These are phyloP conservation scores for Globisporangium paddicum DNA, from an alignment of 352 stramenopile genomes.

Conservation along the genomic window DNA sequence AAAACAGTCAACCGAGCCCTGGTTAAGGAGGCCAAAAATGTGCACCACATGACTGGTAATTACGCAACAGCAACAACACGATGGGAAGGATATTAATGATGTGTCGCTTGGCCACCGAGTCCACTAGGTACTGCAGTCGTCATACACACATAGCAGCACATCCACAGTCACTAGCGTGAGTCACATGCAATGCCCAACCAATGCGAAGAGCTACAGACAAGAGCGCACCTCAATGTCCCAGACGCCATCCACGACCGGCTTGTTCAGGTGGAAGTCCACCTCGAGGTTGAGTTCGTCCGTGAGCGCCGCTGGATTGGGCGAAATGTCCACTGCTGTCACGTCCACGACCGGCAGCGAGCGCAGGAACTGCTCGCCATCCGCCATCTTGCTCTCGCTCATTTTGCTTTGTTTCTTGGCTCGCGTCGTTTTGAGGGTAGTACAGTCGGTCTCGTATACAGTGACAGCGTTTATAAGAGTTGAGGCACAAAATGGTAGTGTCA, in stretches of 20 bases:
- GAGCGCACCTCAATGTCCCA: constrained; percentile 72
- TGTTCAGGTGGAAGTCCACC: constrained; percentile 72
- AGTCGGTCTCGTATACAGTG: not conserved
- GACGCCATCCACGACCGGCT: constrained; percentile 51
- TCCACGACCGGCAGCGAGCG: constrained; percentile 48
- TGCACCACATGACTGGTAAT: not conserved
- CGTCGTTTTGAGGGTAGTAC: not conserved
- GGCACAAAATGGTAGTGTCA: too few species aligned
- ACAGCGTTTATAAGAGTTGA: too few species aligned
- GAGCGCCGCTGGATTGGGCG: constrained; percentile 73
- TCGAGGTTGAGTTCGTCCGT: constrained; percentile 76
- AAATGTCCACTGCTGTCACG: constrained; percentile 75
- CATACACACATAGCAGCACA: not conserved
- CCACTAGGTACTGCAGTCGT: constrained; percentile 67
- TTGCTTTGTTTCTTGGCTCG: constrained; percentile 3
- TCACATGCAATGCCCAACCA: not conserved
- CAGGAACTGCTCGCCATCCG: constrained; percentile 36
- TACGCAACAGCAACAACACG: constrained; percentile 1
- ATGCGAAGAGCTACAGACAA: not conserved
- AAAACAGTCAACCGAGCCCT: not conserved
- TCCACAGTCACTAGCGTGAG: not conserved
- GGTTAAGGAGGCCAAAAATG: constrained; percentile 28
- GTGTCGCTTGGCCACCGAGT: constrained; percentile 79
- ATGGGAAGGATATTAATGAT: constrained; percentile 83
- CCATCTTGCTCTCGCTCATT: constrained; percentile 76